Percentiles rank a stretch among this genome's conserved stretches.
Conservation (phyloP, 805 yeast species). For the Wickerhamiella lipophila region DNA sequence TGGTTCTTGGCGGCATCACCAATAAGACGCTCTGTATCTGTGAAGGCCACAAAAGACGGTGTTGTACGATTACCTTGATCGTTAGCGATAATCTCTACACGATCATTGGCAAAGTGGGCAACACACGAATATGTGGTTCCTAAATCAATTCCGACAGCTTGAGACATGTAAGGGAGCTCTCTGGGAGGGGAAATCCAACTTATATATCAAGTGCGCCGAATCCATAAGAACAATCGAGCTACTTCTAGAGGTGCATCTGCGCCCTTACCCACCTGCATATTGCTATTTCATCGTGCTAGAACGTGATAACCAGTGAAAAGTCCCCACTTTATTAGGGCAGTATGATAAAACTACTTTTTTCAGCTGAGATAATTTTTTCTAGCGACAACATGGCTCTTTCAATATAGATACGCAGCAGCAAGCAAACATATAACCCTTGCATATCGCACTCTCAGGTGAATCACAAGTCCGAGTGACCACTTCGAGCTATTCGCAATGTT, state of each 20-base stretch:
- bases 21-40: slow-evolving; percentile 86
- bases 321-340: neutral
- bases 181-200: slow-evolving; percentile 22
- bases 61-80: slow-evolving; percentile 99
- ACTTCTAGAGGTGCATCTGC: neutral
- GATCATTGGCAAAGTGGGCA: slow-evolving; percentile 70
- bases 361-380: neutral
- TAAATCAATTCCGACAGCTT: slow-evolving; percentile 20
- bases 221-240: neutral
- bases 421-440: neutral
- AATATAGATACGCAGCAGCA: neutral
- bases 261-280: neutral
- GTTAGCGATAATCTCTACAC: slow-evolving; percentile 91
- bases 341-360: neutral
- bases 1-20: slow-evolving; percentile 99
- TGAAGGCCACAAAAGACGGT: slow-evolving; percentile 93
- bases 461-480: neutral
- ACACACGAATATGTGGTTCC: slow-evolving; percentile 98
- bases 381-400: neutral
- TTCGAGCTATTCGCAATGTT: too few relatives aligned
- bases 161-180: slow-evolving; percentile 31
- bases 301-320: neutral
- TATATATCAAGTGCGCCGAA: slow-evolving; percentile 4
- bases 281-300: neutral
- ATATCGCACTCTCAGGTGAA: neutral